A percentile compares a stretch with the other conserved stretches of the same genome.
Evolutionary conservation across 2,329 filamentous ascomycete species (phyloP).

Genomic region (Graphilbum ipis-grandicollis): DNA sequence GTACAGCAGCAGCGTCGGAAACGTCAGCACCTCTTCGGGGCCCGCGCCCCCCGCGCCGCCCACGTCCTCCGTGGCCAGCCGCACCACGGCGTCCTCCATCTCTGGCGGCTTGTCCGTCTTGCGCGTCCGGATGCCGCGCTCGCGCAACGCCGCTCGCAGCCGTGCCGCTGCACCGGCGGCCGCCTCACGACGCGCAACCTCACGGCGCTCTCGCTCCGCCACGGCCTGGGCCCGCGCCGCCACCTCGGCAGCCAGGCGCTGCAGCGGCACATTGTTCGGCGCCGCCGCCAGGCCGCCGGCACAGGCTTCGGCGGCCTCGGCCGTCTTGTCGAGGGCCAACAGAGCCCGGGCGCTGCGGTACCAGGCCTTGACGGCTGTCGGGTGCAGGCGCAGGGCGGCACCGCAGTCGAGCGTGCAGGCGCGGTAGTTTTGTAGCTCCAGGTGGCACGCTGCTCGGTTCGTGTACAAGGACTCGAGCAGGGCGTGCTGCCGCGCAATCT

Average conservation of each 20-base stretch:
- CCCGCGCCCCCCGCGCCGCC: slow-evolving; percentile 35
- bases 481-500: slow-evolving; percentile 39
- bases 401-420: slow-evolving; percentile 75
- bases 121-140: slow-evolving; percentile 52
- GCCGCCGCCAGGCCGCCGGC: slow-evolving; percentile 49
- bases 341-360: slow-evolving; percentile 72
- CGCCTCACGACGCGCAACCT: slow-evolving; percentile 35
- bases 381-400: slow-evolving; percentile 60
- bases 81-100: slow-evolving; percentile 65
- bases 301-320: slow-evolving; percentile 68
- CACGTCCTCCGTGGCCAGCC: slow-evolving; percentile 35
- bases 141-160: slow-evolving; percentile 46
- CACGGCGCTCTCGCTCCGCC: slow-evolving; percentile 32
- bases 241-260: slow-evolving; percentile 35
- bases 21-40: slow-evolving; percentile 50
- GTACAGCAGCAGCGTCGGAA: slow-evolving; percentile 75
- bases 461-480: slow-evolving; percentile 63
- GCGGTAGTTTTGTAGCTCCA: slow-evolving; percentile 78
- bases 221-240: slow-evolving; percentile 39
- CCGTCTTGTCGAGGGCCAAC: slow-evolving; percentile 58
- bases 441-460: slow-evolving; percentile 80
- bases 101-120: slow-evolving; percentile 59
- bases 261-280: slow-evolving; percentile 51
- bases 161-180: slow-evolving; percentile 39
- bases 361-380: slow-evolving; percentile 71